Evolutionary conservation across 1,139 yeast species (phyloP), one percentile per base, ranked within the genome.

Genomic region (Lodderomyces elongisporus): DNA sequence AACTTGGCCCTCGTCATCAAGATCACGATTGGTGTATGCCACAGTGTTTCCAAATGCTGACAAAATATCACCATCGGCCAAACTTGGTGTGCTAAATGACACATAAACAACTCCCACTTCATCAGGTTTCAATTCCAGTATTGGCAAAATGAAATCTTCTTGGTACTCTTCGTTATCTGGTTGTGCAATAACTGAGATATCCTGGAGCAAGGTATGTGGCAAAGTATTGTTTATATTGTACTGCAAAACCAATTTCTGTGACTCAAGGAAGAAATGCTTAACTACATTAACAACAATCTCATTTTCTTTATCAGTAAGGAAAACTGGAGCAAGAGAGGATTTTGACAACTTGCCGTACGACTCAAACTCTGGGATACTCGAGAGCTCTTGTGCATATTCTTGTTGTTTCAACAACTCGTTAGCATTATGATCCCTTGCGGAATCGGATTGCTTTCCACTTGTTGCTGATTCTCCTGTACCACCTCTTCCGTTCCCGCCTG

Each of bases 251-350:
- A 88, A 64, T 56, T 87, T 84, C 27, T 76, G 74, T 35, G 75
- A 62, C 17, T 65, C 72, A 30, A 62, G 51, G 61, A 84, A 91
- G 40, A 88, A 64, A 58, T 89, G 97, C 58, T 85, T 88, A 37
- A 85, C 71, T 23, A 85, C 91, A 35, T 74, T 73, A 35, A 93
- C 95, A 33, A 87, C 91, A 56, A 88, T 88, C 60, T 91, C 99
- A 44, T 94, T 88, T 55, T 89, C 98, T 42, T 77, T 74, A 56
- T 91, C 98, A 22, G 98, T 89, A 51, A 91, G 75, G 46, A 82
- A 77, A 37, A 77, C 66, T 35, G 77, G 72, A 31, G 64, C 58
- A 7, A 50, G 29, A 2, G 95, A 80, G 7, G 91, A 76, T 60
- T 84, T 87, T 45, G 88, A 66, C 44, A 89, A 68, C 33, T 72